Base-by-base conservation (phyloP, 1,139 yeast genomes). In the Yarrowia galli region DNA sequence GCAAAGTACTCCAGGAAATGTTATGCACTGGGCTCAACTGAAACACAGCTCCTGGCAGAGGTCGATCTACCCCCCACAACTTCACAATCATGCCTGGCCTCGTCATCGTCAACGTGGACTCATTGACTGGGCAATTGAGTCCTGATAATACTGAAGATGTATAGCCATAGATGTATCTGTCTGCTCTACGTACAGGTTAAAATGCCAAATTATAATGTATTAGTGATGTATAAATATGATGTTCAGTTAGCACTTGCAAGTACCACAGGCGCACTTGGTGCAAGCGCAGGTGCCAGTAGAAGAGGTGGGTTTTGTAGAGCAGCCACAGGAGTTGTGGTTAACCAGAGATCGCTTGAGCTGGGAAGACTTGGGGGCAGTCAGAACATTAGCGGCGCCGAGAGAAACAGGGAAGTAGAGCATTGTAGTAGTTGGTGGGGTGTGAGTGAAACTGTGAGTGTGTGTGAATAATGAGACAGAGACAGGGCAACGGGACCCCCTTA, bases 311-410 rank as follows among this genome's bases (percentile, higher is more conserved):
- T 45, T 45, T 15, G 22, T 48, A 12, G 53, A 23, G 32, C 49
- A 45, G 18, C 28, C 49, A 15, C 49, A 45, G 5, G 51, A 46
- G 38, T 48, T 51, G 28, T 20, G n/a, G 42, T 51, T 35, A 15
- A 35, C 42, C 18, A 35, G 28, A 18, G 58, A 32, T 35, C 58
- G 42, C 58, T 51, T 51, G 13, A 28, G 20, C 15, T 35, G 42
- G 7, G 58, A 7, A 13, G 58, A 8, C 28, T 51, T 51, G 58
- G 58, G 58, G 42, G 58, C 58, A 8, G 42, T 3, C n/a, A 32
- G 56, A 35, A 51, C 58, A 8, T 15, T 20, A 22, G 58, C 40
- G 42, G 58, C 40, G 42, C 58, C 58, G 16, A 51, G 42, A 16
- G 42, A 15, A 12, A 51, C 25, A 15, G 58, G 40, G 58, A 35